Evolutionary conservation across 495 filamentous ascomycete genomes (phyloP), one percentile per base, ranked within the genome.

Genomic region (Penicillium daleae): DNA sequence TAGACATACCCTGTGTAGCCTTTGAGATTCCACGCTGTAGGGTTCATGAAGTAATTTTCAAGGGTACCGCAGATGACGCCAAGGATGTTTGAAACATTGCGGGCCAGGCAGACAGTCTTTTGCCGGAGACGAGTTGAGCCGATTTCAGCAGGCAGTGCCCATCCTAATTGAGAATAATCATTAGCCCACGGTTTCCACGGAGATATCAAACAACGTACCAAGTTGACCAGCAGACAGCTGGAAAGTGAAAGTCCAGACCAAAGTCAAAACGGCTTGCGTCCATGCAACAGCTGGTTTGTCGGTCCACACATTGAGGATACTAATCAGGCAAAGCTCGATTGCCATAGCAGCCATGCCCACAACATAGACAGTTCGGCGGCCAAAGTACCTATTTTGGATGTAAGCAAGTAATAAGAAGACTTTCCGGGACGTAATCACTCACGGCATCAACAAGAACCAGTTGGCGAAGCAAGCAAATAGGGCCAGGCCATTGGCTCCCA

Each of bases 371-470:
- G 19, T 46, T 4, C 42, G 42, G 9, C 42, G 42, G 1, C 42
- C 42, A 9, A 46, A 46, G 3, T 46, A 46, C 21, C 42, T 46
- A 46, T 46, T 4, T 6, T 10, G 10, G 8, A 4, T 24, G 42
- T 46, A 2, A 24, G 9, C 5, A 24, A 46, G 17, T 1, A 44
- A 6, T 24, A 9, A 2, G 12, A 22, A 4, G 7, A 10, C 8
- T 2, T 22, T 13, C 2, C 8, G 0, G 13, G 3, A 24, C 2
- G 42, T 21, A 21, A 46, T 7, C 1, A 46, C 42, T 46, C 42
- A 46, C 42, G 42, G 42, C 42, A 46, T 46, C 42, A 46, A 46
- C 8, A 46, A 24, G 42, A 46, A 46, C 42, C 42, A 50, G 24
- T n/a, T 50, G 24, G 21, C 22, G 17, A 27, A 27, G 46, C 46